These are phyloP conservation scores for Sungouiozyma ichnusensis DNA, from an alignment of 805 yeast species.

Conservation along the genomic window DNA sequence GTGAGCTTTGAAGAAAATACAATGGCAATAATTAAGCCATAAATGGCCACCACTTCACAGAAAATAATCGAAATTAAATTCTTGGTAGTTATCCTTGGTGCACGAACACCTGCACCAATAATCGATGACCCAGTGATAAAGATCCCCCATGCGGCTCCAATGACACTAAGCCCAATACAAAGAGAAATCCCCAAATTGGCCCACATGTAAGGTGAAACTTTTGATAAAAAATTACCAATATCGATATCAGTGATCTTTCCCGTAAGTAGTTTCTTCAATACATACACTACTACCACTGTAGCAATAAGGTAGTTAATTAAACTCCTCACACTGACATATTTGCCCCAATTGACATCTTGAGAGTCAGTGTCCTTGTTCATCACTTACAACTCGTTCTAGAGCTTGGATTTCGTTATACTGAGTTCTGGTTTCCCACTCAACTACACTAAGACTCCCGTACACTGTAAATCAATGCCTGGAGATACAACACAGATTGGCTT, in stretches of 20 bases:
- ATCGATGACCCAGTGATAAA: slow-evolving; percentile 91
- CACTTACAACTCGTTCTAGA: background rate
- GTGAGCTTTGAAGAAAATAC: slow-evolving; percentile 86
- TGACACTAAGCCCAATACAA: slow-evolving; percentile 89
- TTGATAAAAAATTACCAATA: slow-evolving; percentile 75
- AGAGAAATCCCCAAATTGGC: slow-evolving; percentile 80
- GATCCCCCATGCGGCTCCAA: slow-evolving; percentile 99
- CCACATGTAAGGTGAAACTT: slow-evolving; percentile 95
- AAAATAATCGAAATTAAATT: slow-evolving; percentile 92
- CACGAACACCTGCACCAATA: slow-evolving; percentile 95
- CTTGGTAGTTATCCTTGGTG: slow-evolving; percentile 95
- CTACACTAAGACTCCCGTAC: background rate
- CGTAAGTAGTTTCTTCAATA: slow-evolving; percentile 49
- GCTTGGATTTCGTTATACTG: background rate
- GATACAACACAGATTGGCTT: too few species aligned
- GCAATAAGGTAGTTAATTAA: slow-evolving; percentile 15
- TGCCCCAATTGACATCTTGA: background rate
- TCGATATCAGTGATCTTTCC: slow-evolving; percentile 89
- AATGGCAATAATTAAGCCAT: slow-evolving; percentile 94
- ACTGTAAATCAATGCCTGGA: too few species aligned
- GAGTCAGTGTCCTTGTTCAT: background rate
- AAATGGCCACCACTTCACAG: slow-evolving; percentile 98
- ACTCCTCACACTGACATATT: slow-evolving; percentile 4
- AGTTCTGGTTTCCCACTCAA: background rate
- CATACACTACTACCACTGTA: slow-evolving; percentile 18